Conservation (phyloP, 2,329 filamentous ascomycete species). For the Xylaria sp. region DNA sequence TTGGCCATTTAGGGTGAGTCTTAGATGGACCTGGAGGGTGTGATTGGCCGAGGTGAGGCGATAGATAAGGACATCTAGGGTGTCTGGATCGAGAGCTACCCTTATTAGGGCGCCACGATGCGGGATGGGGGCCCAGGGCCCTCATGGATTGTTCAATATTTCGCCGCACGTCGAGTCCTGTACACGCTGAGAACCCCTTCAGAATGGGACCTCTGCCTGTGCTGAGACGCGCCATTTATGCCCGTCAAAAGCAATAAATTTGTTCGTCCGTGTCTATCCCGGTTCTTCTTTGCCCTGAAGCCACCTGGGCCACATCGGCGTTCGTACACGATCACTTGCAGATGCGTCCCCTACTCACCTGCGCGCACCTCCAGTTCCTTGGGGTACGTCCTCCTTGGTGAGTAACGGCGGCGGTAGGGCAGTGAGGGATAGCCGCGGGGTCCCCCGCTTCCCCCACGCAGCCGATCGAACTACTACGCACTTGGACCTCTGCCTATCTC, state of each 20-base stretch:
- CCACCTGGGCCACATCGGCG: background rate
- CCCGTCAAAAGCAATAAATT: background rate
- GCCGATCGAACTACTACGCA: too few species aligned
- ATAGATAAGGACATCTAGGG: conserved; percentile 28
- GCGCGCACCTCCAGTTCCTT: background rate
- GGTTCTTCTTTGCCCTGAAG: background rate
- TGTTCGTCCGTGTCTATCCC: background rate
- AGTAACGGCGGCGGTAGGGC: background rate
- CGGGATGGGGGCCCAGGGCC: conserved; percentile 18
- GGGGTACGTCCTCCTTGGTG: background rate
- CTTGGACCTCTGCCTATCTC: background rate
- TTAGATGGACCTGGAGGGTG: conserved; percentile 10
- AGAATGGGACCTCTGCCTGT: conserved; percentile 7
- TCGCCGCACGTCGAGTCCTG: conserved; percentile 12
- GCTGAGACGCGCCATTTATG: background rate
- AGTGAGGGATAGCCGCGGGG: too few species aligned
- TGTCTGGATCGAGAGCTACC: conserved; percentile 18
- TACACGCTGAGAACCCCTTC: conserved; percentile 13
- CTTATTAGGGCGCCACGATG: conserved; percentile 21
- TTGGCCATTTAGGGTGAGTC: conserved; percentile 22
- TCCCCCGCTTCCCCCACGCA: background rate
- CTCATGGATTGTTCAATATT: conserved; percentile 16
- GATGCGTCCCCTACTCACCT: too few species aligned
- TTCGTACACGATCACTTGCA: background rate
- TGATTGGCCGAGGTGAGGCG: conserved; percentile 22